phyloP scores from a whole-genome alignment of 495 filamentous ascomycete species.

The Xylaria flabelliformis region DNA sequence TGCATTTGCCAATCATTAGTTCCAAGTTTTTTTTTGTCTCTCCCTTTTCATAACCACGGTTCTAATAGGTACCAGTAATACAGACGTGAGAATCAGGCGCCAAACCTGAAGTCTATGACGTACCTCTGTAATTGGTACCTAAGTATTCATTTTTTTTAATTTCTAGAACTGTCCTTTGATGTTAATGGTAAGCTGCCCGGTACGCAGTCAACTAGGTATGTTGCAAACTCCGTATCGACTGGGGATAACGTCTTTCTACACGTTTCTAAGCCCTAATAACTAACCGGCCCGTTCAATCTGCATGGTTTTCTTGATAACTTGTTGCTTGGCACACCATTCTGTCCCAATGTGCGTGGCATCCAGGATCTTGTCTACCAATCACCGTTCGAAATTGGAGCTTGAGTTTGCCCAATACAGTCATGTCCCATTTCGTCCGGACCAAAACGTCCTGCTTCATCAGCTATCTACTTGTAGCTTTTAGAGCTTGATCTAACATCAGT shows the following conservation, averaged over 20 bases:
- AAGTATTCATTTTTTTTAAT: neutral
- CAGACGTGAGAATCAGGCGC: neutral
- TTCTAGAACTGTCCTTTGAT: neutral
- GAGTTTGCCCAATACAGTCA: slow-evolving; percentile 10
- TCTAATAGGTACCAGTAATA: no score
- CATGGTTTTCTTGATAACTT: slow-evolving; percentile 1
- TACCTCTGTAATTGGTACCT: neutral
- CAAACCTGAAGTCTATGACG: slow-evolving; percentile 12
- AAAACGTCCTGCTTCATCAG: slow-evolving; percentile 15
- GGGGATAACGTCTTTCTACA: neutral
- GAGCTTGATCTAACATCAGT: neutral
- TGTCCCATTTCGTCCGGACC: slow-evolving; percentile 17
- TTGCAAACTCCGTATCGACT: neutral
- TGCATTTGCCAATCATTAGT: neutral
- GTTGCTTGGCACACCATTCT: slow-evolving; percentile 2
- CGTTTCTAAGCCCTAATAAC: neutral
- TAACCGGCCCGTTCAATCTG: neutral
- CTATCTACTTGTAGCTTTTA: neutral
- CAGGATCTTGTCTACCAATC: slow-evolving; percentile 13
- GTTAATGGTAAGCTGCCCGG: neutral
- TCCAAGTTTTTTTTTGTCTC: no score
- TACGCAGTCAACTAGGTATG: neutral
- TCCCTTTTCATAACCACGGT: neutral
- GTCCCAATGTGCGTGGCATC: neutral
- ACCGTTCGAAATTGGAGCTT: neutral